These are phyloP conservation scores for Pezizomycotina sp. DNA, from an alignment of 2,329 filamentous ascomycete genomes.

Conservation along the genomic window DNA sequence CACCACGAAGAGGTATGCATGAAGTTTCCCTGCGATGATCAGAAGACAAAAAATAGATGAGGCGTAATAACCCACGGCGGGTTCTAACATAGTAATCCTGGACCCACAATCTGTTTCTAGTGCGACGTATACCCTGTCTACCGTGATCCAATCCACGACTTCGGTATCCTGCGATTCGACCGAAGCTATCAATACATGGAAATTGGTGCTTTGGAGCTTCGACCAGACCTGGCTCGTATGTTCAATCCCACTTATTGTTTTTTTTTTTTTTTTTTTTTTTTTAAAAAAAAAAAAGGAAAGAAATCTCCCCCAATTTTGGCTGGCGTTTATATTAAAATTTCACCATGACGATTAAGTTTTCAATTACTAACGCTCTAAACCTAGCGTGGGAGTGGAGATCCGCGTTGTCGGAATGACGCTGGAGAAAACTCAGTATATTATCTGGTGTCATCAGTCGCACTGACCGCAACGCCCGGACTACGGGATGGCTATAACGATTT, in stretches of 20 bases:
- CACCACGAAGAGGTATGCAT: slow-evolving; percentile 59
- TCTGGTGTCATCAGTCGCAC: slow-evolving; percentile 93
- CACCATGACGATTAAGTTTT: slow-evolving; percentile 1
- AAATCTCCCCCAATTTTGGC: too few relatives aligned
- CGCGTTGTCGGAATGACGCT: slow-evolving; percentile 96
- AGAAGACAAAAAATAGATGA: too few relatives aligned
- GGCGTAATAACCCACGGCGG: slow-evolving; percentile 11
- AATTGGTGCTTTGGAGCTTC: slow-evolving; percentile 58
- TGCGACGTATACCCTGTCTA: slow-evolving; percentile 94
- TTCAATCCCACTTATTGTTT: slow-evolving; percentile 23
- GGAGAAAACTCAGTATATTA: slow-evolving; percentile 92
- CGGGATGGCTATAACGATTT: slow-evolving; percentile 95
- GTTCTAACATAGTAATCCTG: background rate
- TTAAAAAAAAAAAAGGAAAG: too few relatives aligned
- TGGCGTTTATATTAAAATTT: background rate
- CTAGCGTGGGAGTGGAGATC: slow-evolving; percentile 71
- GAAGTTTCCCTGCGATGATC: background rate
- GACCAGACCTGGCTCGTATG: slow-evolving; percentile 57
- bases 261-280: too few relatives aligned
- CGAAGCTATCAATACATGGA: slow-evolving; percentile 98
- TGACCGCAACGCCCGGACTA: slow-evolving; percentile 97
- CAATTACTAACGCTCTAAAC: slow-evolving; percentile 7
- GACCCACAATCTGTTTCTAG: slow-evolving; percentile 31
- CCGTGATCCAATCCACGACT: slow-evolving; percentile 95
- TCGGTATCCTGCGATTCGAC: slow-evolving; percentile 91